Conservation (phyloP, 2,329 filamentous ascomycete genomes). For the Raffaelea deltoideospora region DNA sequence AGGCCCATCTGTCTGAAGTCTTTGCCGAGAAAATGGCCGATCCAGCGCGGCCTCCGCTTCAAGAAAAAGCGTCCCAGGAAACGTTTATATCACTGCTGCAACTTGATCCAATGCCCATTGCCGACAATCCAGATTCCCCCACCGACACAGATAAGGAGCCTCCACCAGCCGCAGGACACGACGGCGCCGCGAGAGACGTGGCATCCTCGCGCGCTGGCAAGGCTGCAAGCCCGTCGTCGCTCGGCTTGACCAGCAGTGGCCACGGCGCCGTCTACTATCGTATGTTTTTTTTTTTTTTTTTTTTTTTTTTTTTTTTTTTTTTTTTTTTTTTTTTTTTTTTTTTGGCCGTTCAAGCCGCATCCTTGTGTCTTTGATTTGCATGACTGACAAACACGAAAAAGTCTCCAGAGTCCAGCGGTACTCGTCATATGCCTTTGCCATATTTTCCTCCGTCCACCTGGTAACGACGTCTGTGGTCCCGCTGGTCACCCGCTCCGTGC, state of each 20-base stretch:
- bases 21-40: constrained; percentile 5
- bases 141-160: constrained; percentile 30
- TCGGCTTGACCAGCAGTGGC: constrained; percentile 46
- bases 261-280: constrained; percentile 63
- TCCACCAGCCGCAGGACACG: constrained; percentile 21
- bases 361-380: background rate
- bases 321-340: background rate
- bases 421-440: constrained; percentile 19
- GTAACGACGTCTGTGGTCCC: constrained; percentile 73
- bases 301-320: background rate
- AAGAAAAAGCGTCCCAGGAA: constrained; percentile 29
- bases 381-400: constrained; percentile 15
- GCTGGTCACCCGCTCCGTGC: constrained; percentile 54
- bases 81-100: constrained; percentile 55
- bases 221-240: constrained; percentile 12
- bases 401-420: constrained; percentile 59
- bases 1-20: too few species aligned
- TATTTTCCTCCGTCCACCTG: constrained; percentile 64
- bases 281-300: constrained; percentile 23
- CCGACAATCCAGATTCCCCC: constrained; percentile 29
- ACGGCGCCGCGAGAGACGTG: background rate
- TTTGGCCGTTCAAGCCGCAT: background rate
- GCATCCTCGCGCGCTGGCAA: background rate
- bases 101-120: constrained; percentile 68
- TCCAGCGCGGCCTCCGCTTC: constrained; percentile 15